Conservation (phyloP, 2,329 filamentous ascomycete species). For the Fusarium sp. region DNA sequence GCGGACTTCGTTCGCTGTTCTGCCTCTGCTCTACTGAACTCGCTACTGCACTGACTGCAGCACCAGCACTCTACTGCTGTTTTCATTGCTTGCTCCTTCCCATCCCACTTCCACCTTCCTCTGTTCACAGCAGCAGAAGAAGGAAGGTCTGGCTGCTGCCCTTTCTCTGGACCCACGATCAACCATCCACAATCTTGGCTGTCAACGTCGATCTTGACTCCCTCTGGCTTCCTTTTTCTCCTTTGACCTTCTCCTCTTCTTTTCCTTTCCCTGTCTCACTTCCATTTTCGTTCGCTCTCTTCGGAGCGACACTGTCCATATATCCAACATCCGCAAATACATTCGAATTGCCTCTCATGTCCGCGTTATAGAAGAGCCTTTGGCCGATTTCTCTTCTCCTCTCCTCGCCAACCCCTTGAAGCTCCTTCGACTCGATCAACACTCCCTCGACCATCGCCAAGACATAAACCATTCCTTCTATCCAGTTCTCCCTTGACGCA, state of each 20-base stretch:
- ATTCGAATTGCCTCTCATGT: conserved; percentile 47
- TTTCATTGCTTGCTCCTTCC: conserved; percentile 1
- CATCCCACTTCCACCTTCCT: not conserved
- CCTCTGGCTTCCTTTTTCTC: conserved; percentile 34
- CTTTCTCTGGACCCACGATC: conserved; percentile 36
- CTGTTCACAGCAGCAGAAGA: not conserved
- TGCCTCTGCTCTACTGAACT: not conserved
- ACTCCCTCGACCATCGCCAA: conserved; percentile 30
- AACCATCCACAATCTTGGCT: conserved; percentile 32
- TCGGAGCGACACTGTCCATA: conserved; percentile 33
- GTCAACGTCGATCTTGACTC: conserved; percentile 41
- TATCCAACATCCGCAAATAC: not conserved
- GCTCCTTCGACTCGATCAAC: conserved; percentile 27
- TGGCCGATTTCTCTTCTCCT: conserved; percentile 35
- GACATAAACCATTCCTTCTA: conserved; percentile 14
- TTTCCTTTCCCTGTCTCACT: conserved; percentile 8
- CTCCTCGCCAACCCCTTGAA: conserved; percentile 21
- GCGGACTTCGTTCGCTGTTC: not conserved
- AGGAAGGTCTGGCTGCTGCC: not conserved
- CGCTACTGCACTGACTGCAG: not conserved
- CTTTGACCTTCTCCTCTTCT: conserved; percentile 20
- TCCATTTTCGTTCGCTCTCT: conserved; percentile 28
- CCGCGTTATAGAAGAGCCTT: conserved; percentile 52
- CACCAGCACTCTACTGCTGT: not conserved
- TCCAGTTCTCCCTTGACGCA: conserved; percentile 28